Conservation (phyloP, 176 grass and related monocot genomes). For the Ampelocalamus luodianensis region DNA sequence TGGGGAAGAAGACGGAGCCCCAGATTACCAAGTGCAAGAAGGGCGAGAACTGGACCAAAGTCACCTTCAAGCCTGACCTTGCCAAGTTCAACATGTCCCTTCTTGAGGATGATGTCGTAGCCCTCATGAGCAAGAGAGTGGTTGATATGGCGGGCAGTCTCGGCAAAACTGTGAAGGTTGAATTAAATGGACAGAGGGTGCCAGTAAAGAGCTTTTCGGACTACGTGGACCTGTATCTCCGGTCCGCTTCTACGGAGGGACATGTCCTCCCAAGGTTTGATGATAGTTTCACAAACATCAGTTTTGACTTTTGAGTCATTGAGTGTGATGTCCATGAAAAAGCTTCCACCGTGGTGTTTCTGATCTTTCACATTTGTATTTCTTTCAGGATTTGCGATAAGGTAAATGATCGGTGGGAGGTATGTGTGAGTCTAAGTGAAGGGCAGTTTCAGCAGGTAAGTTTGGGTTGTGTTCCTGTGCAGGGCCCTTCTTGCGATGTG, state of each 20-base stretch:
- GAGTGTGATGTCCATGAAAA: not conserved
- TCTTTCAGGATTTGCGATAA: slow-evolving; percentile 51
- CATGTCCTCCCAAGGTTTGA: slow-evolving; percentile 43
- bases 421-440: slow-evolving; percentile 75
- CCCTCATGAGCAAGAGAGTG: slow-evolving; percentile 90
- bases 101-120: slow-evolving; percentile 85
- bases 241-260: slow-evolving; percentile 46
- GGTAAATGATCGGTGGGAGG: slow-evolving; percentile 91
- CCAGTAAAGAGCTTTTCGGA: slow-evolving; percentile 61
- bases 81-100: slow-evolving; percentile 80
- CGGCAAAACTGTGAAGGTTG: slow-evolving; percentile 85
- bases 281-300: slow-evolving; percentile 17
- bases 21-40: slow-evolving; percentile 77
- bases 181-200: slow-evolving; percentile 73
- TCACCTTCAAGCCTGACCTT: slow-evolving; percentile 89
- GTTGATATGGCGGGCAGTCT: slow-evolving; percentile 84
- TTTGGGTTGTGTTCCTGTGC: not conserved
- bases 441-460: slow-evolving; percentile 94
- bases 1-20: slow-evolving; percentile 77
- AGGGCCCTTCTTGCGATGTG: not conserved
- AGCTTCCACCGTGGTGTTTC: not conserved
- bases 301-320: not conserved
- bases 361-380: slow-evolving; percentile 1
- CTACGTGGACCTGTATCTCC: slow-evolving; percentile 72
- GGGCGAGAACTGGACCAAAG: slow-evolving; percentile 81